Evolutionary conservation across 805 yeast genomes (phyloP), one percentile per base, ranked within the genome.

Genomic region (Candida hungchunana): DNA sequence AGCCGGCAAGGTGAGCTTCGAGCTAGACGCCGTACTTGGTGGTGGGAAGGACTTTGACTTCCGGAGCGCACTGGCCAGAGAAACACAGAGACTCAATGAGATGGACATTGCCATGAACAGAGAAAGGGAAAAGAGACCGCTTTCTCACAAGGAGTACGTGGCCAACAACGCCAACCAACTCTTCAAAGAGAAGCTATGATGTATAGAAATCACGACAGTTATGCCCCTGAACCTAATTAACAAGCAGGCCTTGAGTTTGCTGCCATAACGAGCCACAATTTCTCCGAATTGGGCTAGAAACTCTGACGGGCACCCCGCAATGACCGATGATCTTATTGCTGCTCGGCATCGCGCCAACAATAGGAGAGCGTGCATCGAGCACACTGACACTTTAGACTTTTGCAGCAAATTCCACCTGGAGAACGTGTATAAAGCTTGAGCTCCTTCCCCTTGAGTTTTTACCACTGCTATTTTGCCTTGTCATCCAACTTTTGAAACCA

Each of bases 121-220:
- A 16, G 39, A 40, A 9, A 36, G 21, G 19, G 36, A 34, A 20
- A 43, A 40, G 28, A 38, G 37, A 32, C 44, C 44, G 11, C 19
- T 44, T 31, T 40, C 43, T 0, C 34, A 44, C 16, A 43, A 46
- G 30, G 53, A 49, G 29, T 40, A 32, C 13, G 50, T 48, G 8
- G 49, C 52, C 1, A 29, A 23, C 22, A 51, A 48, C 32, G 53
- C 55, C 2, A 53, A 52, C 35, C 54, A 52, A 34, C 30, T 52
- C 32, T 52, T 52, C 33, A 36, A 42, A 14, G 39, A 37, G 5
- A 27, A 35, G 26, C 29, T 35, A 7, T n/a, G n/a, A n/a, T n/a
- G n/a, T n/a, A n/a, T n/a, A n/a, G n/a, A n/a, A n/a, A n/a, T n/a
- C n/a, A n/a, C n/a, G n/a, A n/a, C n/a, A n/a, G n/a, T n/a, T n/a